Evolutionary conservation across 176 grass and related monocot species (phyloP).

Genomic region (Poa pratensis): DNA sequence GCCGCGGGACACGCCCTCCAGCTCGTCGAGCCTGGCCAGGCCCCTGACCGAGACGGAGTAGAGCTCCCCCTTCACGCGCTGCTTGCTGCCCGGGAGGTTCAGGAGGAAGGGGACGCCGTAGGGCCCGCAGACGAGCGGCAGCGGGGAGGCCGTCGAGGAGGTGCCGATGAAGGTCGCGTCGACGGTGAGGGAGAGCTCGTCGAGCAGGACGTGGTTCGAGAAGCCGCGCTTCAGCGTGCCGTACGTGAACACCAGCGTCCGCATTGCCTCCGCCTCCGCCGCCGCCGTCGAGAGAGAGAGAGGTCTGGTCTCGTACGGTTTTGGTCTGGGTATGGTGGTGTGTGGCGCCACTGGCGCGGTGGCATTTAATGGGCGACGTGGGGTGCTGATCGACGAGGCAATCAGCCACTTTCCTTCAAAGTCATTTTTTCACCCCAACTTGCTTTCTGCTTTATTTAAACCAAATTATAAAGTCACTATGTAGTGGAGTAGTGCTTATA

Average conservation of each 20-base stretch:
- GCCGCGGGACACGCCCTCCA: slow-evolving; percentile 61
- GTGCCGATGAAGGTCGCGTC: slow-evolving; percentile 65
- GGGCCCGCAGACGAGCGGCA: slow-evolving; percentile 85
- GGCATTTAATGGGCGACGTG: no score
- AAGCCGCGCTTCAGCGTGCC: slow-evolving; percentile 89
- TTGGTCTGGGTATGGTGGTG: no score
- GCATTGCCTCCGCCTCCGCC: no score
- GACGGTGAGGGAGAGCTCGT: slow-evolving; percentile 51
- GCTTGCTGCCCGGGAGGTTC: slow-evolving; percentile 48
- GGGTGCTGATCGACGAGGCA: no score
- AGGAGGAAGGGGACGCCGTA: slow-evolving; percentile 97
- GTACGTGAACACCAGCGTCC: slow-evolving; percentile 86
- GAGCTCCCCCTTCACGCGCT: slow-evolving; percentile 73
- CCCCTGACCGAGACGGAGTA: slow-evolving; percentile 62
- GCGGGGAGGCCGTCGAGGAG: slow-evolving; percentile 43
- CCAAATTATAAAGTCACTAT: no score
- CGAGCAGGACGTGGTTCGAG: slow-evolving; percentile 77
- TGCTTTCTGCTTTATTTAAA: no score
- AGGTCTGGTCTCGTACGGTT: no score
- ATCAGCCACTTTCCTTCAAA: no score
- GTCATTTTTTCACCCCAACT: no score
- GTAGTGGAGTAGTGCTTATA: no score
- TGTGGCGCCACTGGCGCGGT: no score
- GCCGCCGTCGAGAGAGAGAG: no score
- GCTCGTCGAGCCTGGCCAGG: slow-evolving; percentile 72